phyloP scores from a whole-genome alignment of 208 protist species.

The Acanthamoeba culbertsoni region DNA sequence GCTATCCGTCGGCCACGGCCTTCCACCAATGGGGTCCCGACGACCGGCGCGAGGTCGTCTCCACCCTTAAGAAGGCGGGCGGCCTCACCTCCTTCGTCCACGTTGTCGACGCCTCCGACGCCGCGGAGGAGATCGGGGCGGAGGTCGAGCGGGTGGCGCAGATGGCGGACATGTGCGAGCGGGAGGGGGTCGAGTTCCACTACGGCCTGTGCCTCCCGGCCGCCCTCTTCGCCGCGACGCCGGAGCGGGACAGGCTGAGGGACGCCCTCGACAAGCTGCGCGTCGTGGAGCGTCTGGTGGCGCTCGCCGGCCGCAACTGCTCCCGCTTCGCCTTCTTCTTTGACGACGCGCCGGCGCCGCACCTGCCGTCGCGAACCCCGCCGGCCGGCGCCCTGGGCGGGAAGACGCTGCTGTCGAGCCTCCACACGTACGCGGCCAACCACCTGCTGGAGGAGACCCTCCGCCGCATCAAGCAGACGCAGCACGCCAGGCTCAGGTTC shows the following conservation, averaged over 20 bases:
- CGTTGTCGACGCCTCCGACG: neutral
- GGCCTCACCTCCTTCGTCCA: neutral
- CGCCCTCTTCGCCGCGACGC: neutral
- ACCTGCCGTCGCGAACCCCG: neutral
- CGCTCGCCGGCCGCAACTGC: neutral
- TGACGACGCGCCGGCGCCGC: neutral
- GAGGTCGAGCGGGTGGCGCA: neutral
- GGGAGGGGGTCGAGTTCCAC: neutral
- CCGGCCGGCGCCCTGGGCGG: neutral
- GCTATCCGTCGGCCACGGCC: neutral
- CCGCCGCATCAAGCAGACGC: neutral
- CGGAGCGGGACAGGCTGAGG: neutral
- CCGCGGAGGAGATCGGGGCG: neutral
- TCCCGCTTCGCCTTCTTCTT: slow-evolving; percentile 25
- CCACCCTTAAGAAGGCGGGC: neutral
- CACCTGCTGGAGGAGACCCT: neutral
- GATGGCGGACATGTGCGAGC: neutral
- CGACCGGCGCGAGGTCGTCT: neutral
- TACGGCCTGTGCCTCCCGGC: neutral
- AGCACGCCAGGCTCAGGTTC: neutral
- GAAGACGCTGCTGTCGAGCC: neutral
- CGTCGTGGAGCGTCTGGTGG: neutral
- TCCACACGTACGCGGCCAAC: neutral
- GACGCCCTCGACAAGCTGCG: neutral
- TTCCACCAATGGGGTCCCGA: neutral